Evolutionary conservation across 2,329 filamentous ascomycete species (phyloP).

Genomic region (Akanthomyces lecanii): DNA sequence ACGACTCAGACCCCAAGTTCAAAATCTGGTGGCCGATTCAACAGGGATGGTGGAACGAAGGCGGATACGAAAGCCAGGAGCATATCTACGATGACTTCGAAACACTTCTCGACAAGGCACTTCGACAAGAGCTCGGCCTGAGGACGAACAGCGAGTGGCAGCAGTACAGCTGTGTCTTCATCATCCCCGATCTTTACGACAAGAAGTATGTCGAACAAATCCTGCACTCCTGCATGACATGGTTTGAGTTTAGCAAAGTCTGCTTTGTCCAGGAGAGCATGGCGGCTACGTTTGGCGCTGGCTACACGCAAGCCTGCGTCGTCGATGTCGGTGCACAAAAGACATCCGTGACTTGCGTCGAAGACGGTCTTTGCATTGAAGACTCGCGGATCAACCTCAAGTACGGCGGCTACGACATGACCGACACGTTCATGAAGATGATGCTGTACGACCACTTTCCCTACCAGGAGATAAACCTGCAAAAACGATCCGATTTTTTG

Average conservation of each 20-base stretch:
- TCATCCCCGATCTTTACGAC: conserved; percentile 96
- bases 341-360: conserved; percentile 93
- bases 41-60: conserved; percentile 83
- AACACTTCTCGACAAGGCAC: conserved; percentile 77
- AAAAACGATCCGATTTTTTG: conserved; percentile 84
- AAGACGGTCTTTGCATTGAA: conserved; percentile 91
- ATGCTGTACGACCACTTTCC: conserved; percentile 95
- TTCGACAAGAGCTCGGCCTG: conserved; percentile 78
- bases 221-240: conserved; percentile 78
- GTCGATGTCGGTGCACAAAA: conserved; percentile 97
- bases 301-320: conserved; percentile 89
- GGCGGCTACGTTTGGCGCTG: conserved; percentile 89
- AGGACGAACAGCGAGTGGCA: conserved; percentile 74
- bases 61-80: conserved; percentile 76
- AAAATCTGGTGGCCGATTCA: conserved; percentile 90
- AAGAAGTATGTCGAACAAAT: conserved; percentile 84
- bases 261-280: conserved; percentile 96
- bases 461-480: conserved; percentile 90
- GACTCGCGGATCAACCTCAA: conserved; percentile 95
- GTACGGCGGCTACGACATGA: conserved; percentile 87
- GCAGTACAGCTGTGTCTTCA: conserved; percentile 93
- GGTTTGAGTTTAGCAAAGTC: conserved; percentile 83
- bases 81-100: conserved; percentile 84
- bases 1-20: conserved; percentile 83
- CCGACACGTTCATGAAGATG: conserved; percentile 94